Evolutionary conservation across 352 stramenopile species (phyloP).

Genomic region (Phytophthora pini): DNA sequence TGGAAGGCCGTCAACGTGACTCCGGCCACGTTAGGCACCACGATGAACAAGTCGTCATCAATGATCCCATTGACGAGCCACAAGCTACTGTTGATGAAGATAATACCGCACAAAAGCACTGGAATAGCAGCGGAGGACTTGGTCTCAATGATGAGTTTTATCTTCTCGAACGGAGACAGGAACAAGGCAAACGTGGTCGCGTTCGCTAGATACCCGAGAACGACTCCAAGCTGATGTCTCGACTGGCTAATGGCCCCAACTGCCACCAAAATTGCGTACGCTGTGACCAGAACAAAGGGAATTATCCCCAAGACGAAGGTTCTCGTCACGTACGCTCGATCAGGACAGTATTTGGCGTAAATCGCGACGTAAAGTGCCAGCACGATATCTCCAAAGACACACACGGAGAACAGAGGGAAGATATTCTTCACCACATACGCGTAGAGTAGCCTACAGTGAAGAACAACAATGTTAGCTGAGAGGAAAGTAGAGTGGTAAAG

Average conservation of each 20-base stretch:
- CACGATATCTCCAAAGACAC: slow-evolving; percentile 30
- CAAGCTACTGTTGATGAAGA: slow-evolving; percentile 56
- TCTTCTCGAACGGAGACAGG: slow-evolving; percentile 38
- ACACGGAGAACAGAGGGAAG: slow-evolving; percentile 37
- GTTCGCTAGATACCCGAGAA: slow-evolving; percentile 32
- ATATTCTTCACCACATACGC: slow-evolving; percentile 34
- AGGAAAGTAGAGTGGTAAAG: no score
- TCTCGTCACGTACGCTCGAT: slow-evolving; percentile 28
- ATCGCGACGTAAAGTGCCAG: slow-evolving; percentile 26
- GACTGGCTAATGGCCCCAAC: slow-evolving; percentile 24
- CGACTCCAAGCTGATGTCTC: slow-evolving; percentile 19
- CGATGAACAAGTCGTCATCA: slow-evolving; percentile 52
- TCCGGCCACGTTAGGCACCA: slow-evolving; percentile 48
- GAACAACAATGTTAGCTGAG: no score
- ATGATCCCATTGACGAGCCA: slow-evolving; percentile 61
- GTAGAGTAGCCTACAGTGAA: slow-evolving; percentile 28
- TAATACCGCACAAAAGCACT: slow-evolving; percentile 55
- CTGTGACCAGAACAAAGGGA: slow-evolving; percentile 19
- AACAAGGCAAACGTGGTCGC: slow-evolving; percentile 36
- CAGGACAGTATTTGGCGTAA: slow-evolving; percentile 29
- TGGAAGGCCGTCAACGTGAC: slow-evolving; percentile 45
- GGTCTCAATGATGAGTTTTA: slow-evolving; percentile 31
- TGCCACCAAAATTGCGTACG: slow-evolving; percentile 30
- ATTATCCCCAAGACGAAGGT: slow-evolving; percentile 3
- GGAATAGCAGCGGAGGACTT: slow-evolving; percentile 50